Evolutionary conservation across 768 basidiomycete genomes (phyloP).

Genomic region (Boletellus ananas): DNA sequence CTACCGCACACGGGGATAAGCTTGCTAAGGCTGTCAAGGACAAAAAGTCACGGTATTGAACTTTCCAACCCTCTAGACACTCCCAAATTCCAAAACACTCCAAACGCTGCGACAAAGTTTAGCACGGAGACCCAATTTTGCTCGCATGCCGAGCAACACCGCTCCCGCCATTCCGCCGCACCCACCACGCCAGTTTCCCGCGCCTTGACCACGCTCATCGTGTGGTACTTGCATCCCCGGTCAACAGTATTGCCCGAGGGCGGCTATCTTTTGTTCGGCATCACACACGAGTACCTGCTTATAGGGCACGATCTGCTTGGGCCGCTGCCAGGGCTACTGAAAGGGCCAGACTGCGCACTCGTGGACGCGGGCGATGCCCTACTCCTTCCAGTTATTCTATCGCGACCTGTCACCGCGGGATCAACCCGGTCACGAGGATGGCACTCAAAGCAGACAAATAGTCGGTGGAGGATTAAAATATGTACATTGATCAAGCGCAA

Average conservation of each 20-base stretch:
- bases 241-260: background rate
- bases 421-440: background rate
- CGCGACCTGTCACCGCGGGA: background rate
- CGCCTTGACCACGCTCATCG: no score
- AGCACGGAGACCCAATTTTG: no score
- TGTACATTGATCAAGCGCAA: background rate
- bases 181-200: no score
- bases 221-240: no score
- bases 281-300: background rate
- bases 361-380: conserved; percentile 2
- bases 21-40: conserved; percentile 1
- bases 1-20: conserved; percentile 2
- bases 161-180: no score
- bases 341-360: background rate
- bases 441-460: background rate
- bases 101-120: no score
- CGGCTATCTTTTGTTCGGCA: conserved; percentile 5
- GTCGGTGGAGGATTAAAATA: background rate
- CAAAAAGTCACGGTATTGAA: no score
- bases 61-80: no score
- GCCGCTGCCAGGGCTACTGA: background rate
- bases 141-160: no score
- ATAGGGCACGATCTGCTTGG: no score
- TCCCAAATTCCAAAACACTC: no score
- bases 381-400: conserved; percentile 3